These are phyloP conservation scores for Metschnikowia anglica DNA, from an alignment of 805 yeast genomes.

Conservation along the genomic window DNA sequence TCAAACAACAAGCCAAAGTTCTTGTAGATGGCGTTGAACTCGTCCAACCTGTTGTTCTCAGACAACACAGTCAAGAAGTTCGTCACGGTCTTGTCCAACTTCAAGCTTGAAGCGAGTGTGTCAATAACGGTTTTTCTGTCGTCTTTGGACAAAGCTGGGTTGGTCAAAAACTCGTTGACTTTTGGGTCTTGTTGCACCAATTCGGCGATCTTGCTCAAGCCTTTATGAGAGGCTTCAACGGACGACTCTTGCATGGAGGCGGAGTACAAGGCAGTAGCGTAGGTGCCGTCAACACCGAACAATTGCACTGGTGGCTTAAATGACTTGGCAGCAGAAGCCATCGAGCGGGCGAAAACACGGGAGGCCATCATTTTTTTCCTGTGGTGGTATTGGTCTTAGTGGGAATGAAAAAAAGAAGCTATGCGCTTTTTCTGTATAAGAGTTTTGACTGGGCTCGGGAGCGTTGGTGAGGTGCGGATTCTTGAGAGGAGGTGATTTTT, in stretches of 20 bases:
- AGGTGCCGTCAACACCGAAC: constrained; percentile 94
- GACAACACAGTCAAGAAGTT: constrained; percentile 85
- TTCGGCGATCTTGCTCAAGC: constrained; percentile 57
- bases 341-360: constrained; percentile 64
- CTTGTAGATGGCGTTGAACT: constrained; percentile 61
- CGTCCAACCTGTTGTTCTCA: constrained; percentile 87
- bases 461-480: constrained; percentile 8
- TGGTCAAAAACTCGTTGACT: constrained; percentile 58
- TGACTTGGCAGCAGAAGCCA: constrained; percentile 68
- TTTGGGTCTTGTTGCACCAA: constrained; percentile 62
- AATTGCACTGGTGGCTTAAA: constrained; percentile 89
- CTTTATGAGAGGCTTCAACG: constrained; percentile 64
- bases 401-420: constrained; percentile 1
- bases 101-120: constrained; percentile 48
- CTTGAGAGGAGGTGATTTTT: not conserved
- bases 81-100: constrained; percentile 65
- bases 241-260: constrained; percentile 85
- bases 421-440: not conserved
- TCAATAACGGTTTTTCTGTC: constrained; percentile 74
- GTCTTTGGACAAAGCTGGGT: constrained; percentile 78
- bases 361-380: constrained; percentile 48
- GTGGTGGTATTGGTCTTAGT: constrained; percentile 1
- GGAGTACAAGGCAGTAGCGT: constrained; percentile 90
- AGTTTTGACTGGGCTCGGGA: constrained; percentile 9
- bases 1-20: constrained; percentile 78